Percentiles rank a stretch among this genome's conserved stretches.
Evolutionary conservation across 805 yeast species (phyloP).

Genomic region (Pichia phayaonensis): DNA sequence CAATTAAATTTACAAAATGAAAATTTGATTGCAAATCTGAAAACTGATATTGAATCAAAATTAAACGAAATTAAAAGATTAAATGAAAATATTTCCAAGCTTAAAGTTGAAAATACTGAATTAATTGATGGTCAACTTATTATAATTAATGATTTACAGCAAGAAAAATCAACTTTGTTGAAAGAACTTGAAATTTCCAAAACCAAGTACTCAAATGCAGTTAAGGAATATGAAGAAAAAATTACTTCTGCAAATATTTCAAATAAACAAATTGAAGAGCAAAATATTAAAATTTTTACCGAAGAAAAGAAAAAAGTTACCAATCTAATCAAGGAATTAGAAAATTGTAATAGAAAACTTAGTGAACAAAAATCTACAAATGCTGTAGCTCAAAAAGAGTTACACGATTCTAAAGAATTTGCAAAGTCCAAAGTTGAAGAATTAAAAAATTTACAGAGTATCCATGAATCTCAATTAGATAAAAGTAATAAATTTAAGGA

Average conservation of each 20-base stretch:
- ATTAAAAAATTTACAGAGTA: background rate
- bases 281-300: slow-evolving; percentile 1
- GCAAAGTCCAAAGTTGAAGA: background rate
- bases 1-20: background rate
- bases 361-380: background rate
- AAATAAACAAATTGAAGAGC: background rate
- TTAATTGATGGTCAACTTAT: background rate
- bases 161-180: background rate
- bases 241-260: background rate
- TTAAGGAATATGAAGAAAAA: background rate
- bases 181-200: background rate
- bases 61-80: background rate
- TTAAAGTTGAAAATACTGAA: background rate
- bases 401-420: background rate
- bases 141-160: background rate
- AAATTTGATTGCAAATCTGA: background rate
- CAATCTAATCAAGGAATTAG: background rate
- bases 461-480: background rate
- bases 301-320: background rate
- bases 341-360: background rate
- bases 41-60: background rate
- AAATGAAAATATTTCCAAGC: background rate
- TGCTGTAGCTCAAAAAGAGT: background rate
- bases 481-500: background rate
- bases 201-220: background rate